Percentiles rank a stretch among this genome's conserved stretches.
Conservation (phyloP, 2,329 filamentous ascomycete species). For the Ceratocystis huliohia region DNA sequence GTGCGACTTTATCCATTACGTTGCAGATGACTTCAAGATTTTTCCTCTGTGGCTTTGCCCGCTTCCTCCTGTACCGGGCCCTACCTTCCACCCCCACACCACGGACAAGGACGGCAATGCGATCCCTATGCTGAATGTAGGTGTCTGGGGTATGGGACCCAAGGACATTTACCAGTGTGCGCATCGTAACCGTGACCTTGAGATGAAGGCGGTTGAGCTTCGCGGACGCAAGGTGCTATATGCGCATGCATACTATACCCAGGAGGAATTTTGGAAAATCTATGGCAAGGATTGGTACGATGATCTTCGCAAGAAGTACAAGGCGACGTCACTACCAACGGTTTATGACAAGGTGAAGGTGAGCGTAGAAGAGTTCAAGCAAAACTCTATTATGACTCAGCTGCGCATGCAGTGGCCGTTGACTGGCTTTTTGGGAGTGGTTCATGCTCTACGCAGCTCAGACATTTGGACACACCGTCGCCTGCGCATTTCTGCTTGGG, state of each 20-base stretch:
- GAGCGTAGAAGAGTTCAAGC: slow-evolving; percentile 15
- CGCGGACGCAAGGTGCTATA: slow-evolving; percentile 59
- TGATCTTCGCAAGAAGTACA: slow-evolving; percentile 43
- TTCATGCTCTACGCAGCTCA: slow-evolving; percentile 12
- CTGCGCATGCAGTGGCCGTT: slow-evolving; percentile 20
- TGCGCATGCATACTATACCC: slow-evolving; percentile 54
- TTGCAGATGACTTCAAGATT: slow-evolving; percentile 34
- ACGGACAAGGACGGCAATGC: slow-evolving; percentile 25
- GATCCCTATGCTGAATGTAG: slow-evolving; percentile 43
- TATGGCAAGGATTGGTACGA: slow-evolving; percentile 52
- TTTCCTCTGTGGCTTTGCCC: slow-evolving; percentile 48
- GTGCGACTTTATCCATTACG: slow-evolving; percentile 36
- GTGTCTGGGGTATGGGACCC: slow-evolving; percentile 45
- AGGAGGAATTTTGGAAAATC: slow-evolving; percentile 54
- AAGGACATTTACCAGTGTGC: slow-evolving; percentile 27
- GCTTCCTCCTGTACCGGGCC: slow-evolving; percentile 31
- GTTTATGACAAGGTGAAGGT: slow-evolving; percentile 57
- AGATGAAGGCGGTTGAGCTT: slow-evolving; percentile 44
- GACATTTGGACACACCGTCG: slow-evolving; percentile 17
- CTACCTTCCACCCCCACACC: slow-evolving; percentile 25
- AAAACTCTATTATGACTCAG: slow-evolving; percentile 4
- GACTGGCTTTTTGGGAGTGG: slow-evolving; percentile 16
- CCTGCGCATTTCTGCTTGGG: slow-evolving; percentile 17
- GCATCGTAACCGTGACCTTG: slow-evolving; percentile 43
- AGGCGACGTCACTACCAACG: slow-evolving; percentile 45